phyloP scores from a whole-genome alignment of 352 stramenopile species.

The Blastocystis sp. region DNA sequence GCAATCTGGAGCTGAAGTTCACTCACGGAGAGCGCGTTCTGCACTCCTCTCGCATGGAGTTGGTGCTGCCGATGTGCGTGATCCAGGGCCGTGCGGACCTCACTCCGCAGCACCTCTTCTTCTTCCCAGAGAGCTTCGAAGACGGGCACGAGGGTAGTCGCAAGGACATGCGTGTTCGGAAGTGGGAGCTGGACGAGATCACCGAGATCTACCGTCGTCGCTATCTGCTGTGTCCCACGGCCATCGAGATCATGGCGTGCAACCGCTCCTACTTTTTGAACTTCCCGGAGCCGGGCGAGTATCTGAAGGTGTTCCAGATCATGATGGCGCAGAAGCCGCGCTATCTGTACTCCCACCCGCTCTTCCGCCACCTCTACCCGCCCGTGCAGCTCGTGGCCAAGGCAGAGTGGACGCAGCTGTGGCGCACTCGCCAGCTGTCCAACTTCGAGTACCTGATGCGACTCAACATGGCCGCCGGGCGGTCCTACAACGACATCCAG shows the following conservation, averaged over 20 bases:
- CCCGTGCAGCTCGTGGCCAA: constrained; percentile 44
- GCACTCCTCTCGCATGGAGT: constrained; percentile 24
- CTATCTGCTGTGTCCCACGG: constrained; percentile 49
- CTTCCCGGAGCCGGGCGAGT: not conserved
- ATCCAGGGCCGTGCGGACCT: constrained; percentile 48
- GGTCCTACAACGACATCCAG: constrained; percentile 85
- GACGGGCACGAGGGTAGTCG: constrained; percentile 46
- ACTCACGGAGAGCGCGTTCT: constrained; percentile 54
- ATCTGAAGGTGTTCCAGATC: constrained; percentile 52
- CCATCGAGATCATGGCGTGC: constrained; percentile 27
- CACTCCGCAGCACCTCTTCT: constrained; percentile 22
- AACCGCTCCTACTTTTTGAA: constrained; percentile 59
- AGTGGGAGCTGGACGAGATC: constrained; percentile 52
- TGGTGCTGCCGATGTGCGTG: constrained; percentile 62
- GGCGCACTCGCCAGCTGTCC: constrained; percentile 82
- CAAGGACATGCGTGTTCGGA: constrained; percentile 36
- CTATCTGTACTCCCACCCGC: not conserved
- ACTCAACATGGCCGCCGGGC: constrained; percentile 90
- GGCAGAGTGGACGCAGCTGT: constrained; percentile 67
- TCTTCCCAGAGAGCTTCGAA: constrained; percentile 50
- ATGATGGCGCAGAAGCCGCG: constrained; percentile 38
- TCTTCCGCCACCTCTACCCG: constrained; percentile 41
- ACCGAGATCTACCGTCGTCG: constrained; percentile 51
- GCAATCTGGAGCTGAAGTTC: constrained; percentile 56
- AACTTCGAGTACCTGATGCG: constrained; percentile 97